These are phyloP conservation scores for Termitomyces sp. DNA, from an alignment of 1,284 basidiomycete species.

Conservation along the genomic window DNA sequence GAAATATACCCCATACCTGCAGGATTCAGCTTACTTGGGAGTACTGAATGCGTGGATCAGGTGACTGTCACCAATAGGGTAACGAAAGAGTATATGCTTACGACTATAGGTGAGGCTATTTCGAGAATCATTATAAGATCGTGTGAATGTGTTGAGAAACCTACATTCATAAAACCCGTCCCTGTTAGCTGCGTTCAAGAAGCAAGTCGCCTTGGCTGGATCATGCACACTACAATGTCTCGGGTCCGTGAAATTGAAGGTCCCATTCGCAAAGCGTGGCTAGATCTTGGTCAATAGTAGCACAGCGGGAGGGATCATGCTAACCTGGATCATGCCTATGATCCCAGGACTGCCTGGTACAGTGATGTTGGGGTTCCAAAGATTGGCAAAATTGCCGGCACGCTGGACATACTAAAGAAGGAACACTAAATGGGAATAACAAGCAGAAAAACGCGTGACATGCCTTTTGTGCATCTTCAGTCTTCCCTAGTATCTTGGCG, in stretches of 20 bases:
- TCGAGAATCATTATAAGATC: not conserved
- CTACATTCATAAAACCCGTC: constrained; percentile 62
- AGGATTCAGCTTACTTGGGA: constrained; percentile 29
- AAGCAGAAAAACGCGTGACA: not conserved
- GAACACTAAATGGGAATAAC: not conserved
- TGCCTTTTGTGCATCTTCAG: constrained; percentile 31
- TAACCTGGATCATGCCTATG: constrained; percentile 52
- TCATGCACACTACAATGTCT: constrained; percentile 63
- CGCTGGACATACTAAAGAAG: constrained; percentile 44
- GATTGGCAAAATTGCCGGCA: constrained; percentile 52
- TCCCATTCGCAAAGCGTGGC: constrained; percentile 56
- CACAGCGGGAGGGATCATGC: constrained; percentile 1
- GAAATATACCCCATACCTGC: constrained; percentile 40
- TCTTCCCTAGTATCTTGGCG: constrained; percentile 34
- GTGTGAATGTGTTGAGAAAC: not conserved
- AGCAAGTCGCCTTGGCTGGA: constrained; percentile 52
- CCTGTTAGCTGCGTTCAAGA: constrained; percentile 49
- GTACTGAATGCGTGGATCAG: constrained; percentile 20
- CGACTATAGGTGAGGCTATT: constrained; percentile 50
- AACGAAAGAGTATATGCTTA: constrained; percentile 26
- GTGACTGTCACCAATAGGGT: not conserved
- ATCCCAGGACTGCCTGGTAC: constrained; percentile 44
- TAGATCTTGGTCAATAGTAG: constrained; percentile 20
- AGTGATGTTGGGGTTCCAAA: constrained; percentile 44
- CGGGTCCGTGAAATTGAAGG: constrained; percentile 62